Conservation (phyloP, 2,329 filamentous ascomycete species). For the Calonectria honghensis region DNA sequence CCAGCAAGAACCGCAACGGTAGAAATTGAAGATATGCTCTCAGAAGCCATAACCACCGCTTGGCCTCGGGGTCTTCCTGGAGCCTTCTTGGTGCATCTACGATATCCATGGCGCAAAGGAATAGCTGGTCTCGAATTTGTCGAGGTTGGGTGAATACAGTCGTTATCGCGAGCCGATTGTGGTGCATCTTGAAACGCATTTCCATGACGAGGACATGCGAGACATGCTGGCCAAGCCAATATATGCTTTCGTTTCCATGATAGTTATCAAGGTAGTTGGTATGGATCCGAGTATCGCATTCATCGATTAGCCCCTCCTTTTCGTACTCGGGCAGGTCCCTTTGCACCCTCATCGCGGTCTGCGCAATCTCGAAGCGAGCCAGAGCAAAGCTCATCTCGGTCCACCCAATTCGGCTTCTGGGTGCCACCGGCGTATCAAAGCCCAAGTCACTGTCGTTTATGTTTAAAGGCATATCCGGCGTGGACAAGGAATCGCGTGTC, state of each 20-base stretch:
- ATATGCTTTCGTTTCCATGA: neutral
- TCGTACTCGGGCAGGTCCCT: neutral
- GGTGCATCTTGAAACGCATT: slow-evolving; percentile 14
- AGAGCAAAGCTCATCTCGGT: slow-evolving; percentile 3
- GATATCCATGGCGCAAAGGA: slow-evolving; percentile 2
- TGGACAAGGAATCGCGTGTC: neutral
- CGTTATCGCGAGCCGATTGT: neutral
- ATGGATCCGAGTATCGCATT: neutral
- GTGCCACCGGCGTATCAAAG: neutral
- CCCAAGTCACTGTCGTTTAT: neutral
- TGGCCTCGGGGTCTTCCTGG: neutral
- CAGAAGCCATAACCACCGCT: neutral
- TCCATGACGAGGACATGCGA: slow-evolving; percentile 7
- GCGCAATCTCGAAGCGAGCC: neutral
- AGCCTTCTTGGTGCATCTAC: neutral
- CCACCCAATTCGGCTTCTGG: neutral
- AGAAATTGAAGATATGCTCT: neutral
- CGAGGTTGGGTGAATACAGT: neutral
- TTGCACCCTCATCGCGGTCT: neutral
- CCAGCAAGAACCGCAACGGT: neutral
- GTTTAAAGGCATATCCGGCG: neutral
- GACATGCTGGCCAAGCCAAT: slow-evolving; percentile 11
- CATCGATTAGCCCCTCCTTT: neutral
- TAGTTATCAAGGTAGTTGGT: neutral
- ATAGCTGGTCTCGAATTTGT: neutral